A percentile compares a stretch with the other conserved stretches of the same genome.
phyloP scores from a whole-genome alignment of 129 eudicot genomes.

The Mikania micrantha region DNA sequence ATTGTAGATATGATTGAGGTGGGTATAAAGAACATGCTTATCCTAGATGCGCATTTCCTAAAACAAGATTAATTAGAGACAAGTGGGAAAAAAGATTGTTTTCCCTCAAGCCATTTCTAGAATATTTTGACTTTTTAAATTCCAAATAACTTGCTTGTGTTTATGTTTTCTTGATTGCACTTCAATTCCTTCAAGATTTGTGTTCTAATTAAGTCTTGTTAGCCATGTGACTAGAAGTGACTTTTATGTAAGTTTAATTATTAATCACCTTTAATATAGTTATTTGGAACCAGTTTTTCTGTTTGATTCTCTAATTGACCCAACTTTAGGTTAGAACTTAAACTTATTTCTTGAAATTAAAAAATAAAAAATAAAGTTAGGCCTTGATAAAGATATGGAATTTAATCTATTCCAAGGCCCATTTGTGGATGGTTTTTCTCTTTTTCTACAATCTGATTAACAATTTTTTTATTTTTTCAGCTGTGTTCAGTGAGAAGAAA shows the following conservation, averaged over 20 bases:
- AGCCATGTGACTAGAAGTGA: not conserved
- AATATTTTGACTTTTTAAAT: slow-evolving; percentile 3
- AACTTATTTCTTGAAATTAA: slow-evolving; percentile 7
- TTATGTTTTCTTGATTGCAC: not conserved
- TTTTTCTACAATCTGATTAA: slow-evolving; percentile 9
- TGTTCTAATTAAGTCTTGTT: not conserved
- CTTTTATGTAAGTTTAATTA: not conserved
- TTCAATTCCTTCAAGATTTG: slow-evolving; percentile 1
- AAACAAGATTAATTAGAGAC: slow-evolving; percentile 12
- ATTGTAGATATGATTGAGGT: slow-evolving; percentile 14
- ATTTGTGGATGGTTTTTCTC: slow-evolving; percentile 36
- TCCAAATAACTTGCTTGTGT: not conserved
- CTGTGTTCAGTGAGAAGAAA: slow-evolving; percentile 13
- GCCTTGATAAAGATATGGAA: slow-evolving; percentile 20
- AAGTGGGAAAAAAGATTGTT: not conserved
- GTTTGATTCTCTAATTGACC: not conserved
- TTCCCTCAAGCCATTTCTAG: not conserved
- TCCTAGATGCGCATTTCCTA: slow-evolving; percentile 9
- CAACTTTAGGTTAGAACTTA: slow-evolving; percentile 17
- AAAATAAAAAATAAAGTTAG: slow-evolving; percentile 9
- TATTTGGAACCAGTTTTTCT: not conserved
- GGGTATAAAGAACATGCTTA: slow-evolving; percentile 29
- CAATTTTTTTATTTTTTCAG: slow-evolving; percentile 25
- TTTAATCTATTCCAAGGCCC: slow-evolving; percentile 26
- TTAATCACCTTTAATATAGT: not conserved